A percentile compares a stretch with the other conserved stretches of the same genome.
These are phyloP conservation scores for Saitozyma podzolica DNA, from an alignment of 768 basidiomycete species.

Conservation along the genomic window DNA sequence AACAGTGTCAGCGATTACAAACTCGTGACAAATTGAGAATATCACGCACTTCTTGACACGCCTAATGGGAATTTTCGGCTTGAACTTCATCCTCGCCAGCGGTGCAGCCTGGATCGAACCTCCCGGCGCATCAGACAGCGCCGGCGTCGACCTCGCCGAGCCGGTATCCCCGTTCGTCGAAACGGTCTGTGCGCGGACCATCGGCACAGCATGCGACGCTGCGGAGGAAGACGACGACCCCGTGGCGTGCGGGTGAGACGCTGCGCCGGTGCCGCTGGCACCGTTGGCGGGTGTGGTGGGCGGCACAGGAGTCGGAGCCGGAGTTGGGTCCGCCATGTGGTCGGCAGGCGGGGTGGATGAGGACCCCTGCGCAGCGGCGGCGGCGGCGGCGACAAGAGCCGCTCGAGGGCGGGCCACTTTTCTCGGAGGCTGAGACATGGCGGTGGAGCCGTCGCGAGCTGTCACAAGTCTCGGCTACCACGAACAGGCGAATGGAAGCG, in stretches of 20 bases:
- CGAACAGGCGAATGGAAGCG: background rate
- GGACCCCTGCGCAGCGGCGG: background rate
- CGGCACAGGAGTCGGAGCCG: too few species aligned
- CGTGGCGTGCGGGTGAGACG: background rate
- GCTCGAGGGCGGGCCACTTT: background rate
- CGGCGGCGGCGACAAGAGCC: conserved; percentile 10
- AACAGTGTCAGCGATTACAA: conserved; percentile 2
- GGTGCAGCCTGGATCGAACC: conserved; percentile 3
- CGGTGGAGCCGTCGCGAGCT: too few species aligned
- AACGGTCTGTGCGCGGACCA: background rate
- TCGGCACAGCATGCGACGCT: background rate
- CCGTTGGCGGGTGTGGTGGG: background rate
- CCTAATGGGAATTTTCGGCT: conserved; percentile 37
- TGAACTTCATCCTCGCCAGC: conserved; percentile 39
- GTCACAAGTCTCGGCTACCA: too few species aligned
- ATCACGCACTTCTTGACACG: conserved; percentile 35
- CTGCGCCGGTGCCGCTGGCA: background rate
- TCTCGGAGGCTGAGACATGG: background rate
- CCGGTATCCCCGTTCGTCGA: background rate
- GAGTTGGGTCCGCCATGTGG: background rate
- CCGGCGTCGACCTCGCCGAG: conserved; percentile 10
- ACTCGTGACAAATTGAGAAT: background rate
- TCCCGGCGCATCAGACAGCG: conserved; percentile 4
- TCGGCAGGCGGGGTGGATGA: background rate
- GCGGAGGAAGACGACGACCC: background rate